Percentiles rank a stretch among this genome's conserved stretches.
These are phyloP conservation scores for Cutaneotrichosporon sp. DNA, from an alignment of 1,284 basidiomycete genomes.

Conservation along the genomic window DNA sequence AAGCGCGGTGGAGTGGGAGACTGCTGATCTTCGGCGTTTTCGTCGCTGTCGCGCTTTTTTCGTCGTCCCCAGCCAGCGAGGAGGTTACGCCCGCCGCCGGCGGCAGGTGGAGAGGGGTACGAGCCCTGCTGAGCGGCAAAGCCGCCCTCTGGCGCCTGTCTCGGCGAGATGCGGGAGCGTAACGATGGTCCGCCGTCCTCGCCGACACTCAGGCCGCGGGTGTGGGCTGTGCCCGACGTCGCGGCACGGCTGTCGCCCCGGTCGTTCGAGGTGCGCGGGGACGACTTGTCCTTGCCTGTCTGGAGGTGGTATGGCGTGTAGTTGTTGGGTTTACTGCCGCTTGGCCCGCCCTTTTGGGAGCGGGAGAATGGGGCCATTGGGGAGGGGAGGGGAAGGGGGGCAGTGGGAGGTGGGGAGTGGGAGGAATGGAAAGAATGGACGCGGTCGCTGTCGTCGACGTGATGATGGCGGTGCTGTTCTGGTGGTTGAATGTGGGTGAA, in stretches of 20 bases:
- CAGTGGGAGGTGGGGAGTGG: not conserved
- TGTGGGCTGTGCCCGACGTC: not conserved
- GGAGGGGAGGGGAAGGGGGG: not conserved
- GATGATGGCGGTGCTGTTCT: no score
- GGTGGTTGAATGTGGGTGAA: no score
- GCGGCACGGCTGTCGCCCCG: not conserved
- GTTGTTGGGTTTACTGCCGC: not conserved
- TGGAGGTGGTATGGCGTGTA: not conserved
- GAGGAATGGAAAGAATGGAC: not conserved
- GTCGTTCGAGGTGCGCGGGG: not conserved
- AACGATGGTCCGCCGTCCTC: not conserved
- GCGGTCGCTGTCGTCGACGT: no score
- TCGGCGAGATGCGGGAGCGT: slow-evolving; percentile 3
- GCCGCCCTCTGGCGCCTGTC: not conserved
- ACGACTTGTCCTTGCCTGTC: not conserved
- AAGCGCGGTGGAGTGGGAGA: not conserved
- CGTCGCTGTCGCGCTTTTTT: not conserved
- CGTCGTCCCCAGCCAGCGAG: slow-evolving; percentile 1
- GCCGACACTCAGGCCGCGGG: not conserved
- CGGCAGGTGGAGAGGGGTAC: slow-evolving; percentile 2
- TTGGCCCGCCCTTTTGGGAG: not conserved
- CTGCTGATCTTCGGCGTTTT: not conserved
- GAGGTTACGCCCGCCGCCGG: not conserved
- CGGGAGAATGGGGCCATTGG: slow-evolving; percentile 3
- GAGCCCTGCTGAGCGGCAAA: slow-evolving; percentile 1